These are phyloP conservation scores for Modicella reniformis DNA, from an alignment of 371 early-diverging fungal species.

Conservation along the genomic window DNA sequence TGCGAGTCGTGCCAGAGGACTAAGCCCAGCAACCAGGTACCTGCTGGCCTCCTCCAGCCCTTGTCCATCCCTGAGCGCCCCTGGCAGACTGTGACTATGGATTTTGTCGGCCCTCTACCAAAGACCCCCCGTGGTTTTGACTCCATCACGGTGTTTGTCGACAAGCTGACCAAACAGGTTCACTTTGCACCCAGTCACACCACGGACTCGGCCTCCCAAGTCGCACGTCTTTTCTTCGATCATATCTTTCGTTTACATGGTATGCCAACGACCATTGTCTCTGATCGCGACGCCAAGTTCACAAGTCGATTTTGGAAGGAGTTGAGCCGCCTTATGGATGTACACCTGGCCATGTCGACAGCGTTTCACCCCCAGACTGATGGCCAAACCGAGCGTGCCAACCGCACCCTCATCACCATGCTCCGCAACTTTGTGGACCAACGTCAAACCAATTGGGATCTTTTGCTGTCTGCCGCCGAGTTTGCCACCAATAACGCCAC, in stretches of 20 bases:
- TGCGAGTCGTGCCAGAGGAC: slow-evolving; percentile 6
- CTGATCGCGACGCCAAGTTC: slow-evolving; percentile 13
- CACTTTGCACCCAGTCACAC: slow-evolving; percentile 20
- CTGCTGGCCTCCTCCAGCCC: too few relatives aligned
- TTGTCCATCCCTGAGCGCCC: too few relatives aligned
- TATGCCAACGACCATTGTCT: slow-evolving; percentile 23
- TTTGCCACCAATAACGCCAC: slow-evolving; percentile 50
- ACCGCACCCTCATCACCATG: slow-evolving; percentile 61
- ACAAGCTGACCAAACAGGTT: slow-evolving; percentile 13
- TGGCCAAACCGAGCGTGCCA: slow-evolving; percentile 65
- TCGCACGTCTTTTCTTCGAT: slow-evolving; percentile 26
- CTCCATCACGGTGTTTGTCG: neutral
- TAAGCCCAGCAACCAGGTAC: too few relatives aligned
- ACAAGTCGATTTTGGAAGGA: slow-evolving; percentile 11
- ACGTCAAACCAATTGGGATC: slow-evolving; percentile 4
- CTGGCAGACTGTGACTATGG: too few relatives aligned
- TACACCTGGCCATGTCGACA: slow-evolving; percentile 54
- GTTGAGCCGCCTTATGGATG: slow-evolving; percentile 19
- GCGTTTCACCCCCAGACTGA: slow-evolving; percentile 64
- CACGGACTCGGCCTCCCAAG: slow-evolving; percentile 21
- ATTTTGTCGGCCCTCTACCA: too few relatives aligned
- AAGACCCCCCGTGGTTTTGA: too few relatives aligned
- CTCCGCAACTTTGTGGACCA: slow-evolving; percentile 39
- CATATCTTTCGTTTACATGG: slow-evolving; percentile 33
- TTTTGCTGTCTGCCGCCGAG: slow-evolving; percentile 3